phyloP scores from a whole-genome alignment of 2,329 filamentous ascomycete species.

The Alternaria hordeiaustralica region DNA sequence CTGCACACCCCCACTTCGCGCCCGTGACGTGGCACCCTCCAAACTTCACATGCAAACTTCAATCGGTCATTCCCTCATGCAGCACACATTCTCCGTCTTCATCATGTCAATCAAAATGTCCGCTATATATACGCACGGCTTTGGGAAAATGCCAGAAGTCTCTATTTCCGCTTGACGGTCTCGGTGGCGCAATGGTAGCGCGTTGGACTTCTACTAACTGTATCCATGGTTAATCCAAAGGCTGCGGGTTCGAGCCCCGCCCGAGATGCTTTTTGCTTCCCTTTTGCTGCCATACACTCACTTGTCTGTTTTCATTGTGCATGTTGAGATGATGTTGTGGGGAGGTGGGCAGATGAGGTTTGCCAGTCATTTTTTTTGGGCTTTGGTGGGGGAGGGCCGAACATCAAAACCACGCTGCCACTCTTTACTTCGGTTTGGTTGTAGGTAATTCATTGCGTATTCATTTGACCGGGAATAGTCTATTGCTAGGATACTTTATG shows the following conservation, averaged over 20 bases:
- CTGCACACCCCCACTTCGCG: background rate
- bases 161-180: constrained; percentile 28
- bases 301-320: background rate
- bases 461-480: background rate
- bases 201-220: constrained; percentile 39
- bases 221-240: constrained; percentile 31
- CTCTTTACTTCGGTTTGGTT: background rate
- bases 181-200: constrained; percentile 45
- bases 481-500: background rate
- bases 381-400: background rate
- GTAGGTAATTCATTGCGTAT: background rate
- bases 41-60: background rate
- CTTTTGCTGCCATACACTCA: background rate
- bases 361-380: background rate
- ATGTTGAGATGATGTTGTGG: background rate
- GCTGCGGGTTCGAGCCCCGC: constrained; percentile 45
- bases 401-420: background rate
- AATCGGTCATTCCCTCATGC: background rate
- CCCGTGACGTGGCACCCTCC: background rate
- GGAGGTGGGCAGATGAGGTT: background rate
- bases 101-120: background rate
- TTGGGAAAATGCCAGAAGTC: constrained; percentile 24
- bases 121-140: background rate
- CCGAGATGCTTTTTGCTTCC: constrained; percentile 35
- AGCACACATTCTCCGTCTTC: background rate